These are phyloP conservation scores for Glycyrrhiza uralensis DNA, from an alignment of 306 rosid genomes.

Conservation along the genomic window DNA sequence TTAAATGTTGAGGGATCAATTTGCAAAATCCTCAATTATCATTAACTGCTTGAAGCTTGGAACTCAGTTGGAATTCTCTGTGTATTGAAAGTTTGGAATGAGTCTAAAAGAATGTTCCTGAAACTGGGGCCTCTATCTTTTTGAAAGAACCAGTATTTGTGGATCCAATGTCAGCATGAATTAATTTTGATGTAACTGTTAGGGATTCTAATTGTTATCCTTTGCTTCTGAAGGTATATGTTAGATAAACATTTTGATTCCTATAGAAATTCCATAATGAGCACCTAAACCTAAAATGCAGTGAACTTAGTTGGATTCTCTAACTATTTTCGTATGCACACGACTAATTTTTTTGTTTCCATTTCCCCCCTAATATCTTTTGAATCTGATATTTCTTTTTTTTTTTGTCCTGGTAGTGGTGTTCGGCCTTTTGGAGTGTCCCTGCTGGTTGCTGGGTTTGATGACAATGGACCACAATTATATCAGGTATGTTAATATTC, in stretches of 20 bases:
- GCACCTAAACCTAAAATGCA: not conserved
- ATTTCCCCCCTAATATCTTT: not conserved
- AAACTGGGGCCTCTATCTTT: not conserved
- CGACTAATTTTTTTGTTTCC: not conserved
- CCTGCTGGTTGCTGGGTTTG: slow-evolving; percentile 86
- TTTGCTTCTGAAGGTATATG: not conserved
- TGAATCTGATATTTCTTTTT: slow-evolving; percentile 10
- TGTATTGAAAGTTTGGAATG: not conserved
- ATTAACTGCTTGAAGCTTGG: not conserved
- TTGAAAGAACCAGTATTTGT: not conserved
- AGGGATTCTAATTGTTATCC: not conserved
- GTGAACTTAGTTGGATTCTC: not conserved
- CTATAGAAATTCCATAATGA: not conserved
- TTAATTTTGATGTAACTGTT: not conserved
- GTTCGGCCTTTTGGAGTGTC: slow-evolving; percentile 99
- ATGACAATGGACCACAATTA: slow-evolving; percentile 86
- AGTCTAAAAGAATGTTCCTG: not conserved
- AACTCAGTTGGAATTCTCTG: not conserved
- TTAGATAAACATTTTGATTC: not conserved
- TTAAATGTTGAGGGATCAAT: not conserved
- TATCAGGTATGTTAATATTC: slow-evolving; percentile 61
- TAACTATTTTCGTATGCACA: not conserved
- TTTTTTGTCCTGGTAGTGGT: slow-evolving; percentile 53
- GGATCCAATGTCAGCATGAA: not conserved
- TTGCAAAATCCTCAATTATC: not conserved